Evolutionary conservation across 2,329 filamentous ascomycete species (phyloP), one percentile per base, ranked within the genome.

Genomic region (Trichophyton simii): DNA sequence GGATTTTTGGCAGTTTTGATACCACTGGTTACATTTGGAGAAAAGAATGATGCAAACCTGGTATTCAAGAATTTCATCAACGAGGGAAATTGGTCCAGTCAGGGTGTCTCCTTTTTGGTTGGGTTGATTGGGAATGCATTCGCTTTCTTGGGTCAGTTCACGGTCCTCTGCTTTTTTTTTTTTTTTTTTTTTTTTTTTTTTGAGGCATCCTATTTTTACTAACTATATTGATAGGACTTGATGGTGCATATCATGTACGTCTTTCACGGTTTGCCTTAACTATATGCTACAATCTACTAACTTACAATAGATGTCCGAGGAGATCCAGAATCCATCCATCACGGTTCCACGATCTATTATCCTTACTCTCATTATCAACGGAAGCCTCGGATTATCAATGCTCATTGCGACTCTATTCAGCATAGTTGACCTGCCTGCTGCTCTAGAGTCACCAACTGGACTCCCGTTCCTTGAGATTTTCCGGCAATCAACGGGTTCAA

Each of bases 401-500:
- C 66, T 77, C 22, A 68, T 78, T 42, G 77, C 76, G 1, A 68
- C 77, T 8, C 67, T 79, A 2, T 80, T 77, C 67, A 76, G 72
- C 59, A 72, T 77, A 38, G 74, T 72, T 3, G 71, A 78, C 54
- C 61, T 78, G 1, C 67, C 75, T 3, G 68, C 68, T 1, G 75
- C 70, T 13, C 66, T 80, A 3, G 64, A 70, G 2, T 73, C 76
- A 0, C 66, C 72, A 0, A 81, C 78, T 7, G 73, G 76, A 0
- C 80, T 77, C 58, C 76, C 80, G 3, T 76, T 81, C 66, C 75
- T 79, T 66, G 76, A 80, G 42, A 77, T 81, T 42, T 81, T 84
- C 60, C 69, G 72, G 57, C 67, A 78, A 62, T 77, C 77, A 6
- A 79, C 78, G 1, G 66, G 69, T 31, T 79, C 74, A 13, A 66